Evolutionary conservation across 192 early-diverging fungal species (phyloP).

Genomic region (Coemansia sp.): DNA sequence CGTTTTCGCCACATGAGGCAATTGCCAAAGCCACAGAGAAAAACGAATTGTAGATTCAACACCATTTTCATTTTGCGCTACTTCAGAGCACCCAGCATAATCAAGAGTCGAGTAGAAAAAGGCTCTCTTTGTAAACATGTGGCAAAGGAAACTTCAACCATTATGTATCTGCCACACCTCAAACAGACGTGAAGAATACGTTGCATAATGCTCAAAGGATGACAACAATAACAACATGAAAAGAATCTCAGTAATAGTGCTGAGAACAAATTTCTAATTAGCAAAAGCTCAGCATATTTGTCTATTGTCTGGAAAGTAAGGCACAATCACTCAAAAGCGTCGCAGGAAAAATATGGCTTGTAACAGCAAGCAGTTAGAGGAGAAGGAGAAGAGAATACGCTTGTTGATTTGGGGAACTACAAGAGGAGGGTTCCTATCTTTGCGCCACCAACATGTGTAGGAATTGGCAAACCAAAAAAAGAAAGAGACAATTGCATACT

Average conservation of each 20-base stretch:
- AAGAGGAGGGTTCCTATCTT: background rate
- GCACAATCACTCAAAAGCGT: background rate
- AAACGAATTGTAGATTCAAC: background rate
- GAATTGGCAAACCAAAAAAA: background rate
- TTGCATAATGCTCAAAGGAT: background rate
- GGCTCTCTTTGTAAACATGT: background rate
- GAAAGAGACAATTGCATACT: background rate
- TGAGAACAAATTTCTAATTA: background rate
- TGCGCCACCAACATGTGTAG: background rate
- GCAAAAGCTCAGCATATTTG: background rate
- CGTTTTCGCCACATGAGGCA: background rate
- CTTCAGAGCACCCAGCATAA: background rate
- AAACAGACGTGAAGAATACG: background rate
- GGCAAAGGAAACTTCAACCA: conserved; percentile 1
- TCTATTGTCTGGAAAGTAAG: background rate
- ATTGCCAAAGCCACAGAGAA: conserved; percentile 2
- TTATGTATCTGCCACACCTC: conserved; percentile 1
- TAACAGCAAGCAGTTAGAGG: background rate
- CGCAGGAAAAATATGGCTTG: conserved; percentile 6
- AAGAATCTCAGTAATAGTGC: background rate
- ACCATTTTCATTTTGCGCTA: conserved; percentile 1
- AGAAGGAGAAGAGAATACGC: background rate
- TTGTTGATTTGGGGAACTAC: conserved; percentile 1
- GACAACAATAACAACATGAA: background rate
- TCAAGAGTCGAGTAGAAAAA: background rate